Conservation (phyloP, 345 rosid genomes). For the Populus deltoides region DNA sequence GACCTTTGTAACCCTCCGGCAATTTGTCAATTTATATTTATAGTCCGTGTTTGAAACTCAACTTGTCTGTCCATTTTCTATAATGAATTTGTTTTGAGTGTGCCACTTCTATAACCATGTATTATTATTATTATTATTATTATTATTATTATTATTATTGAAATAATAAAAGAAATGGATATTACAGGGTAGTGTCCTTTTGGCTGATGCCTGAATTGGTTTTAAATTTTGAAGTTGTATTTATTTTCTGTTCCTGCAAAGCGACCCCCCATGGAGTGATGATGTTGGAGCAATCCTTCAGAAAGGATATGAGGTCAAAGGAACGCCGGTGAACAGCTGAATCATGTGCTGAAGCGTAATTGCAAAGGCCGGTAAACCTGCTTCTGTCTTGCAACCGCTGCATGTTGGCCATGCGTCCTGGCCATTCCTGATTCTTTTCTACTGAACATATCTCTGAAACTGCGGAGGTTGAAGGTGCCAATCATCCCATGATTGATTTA, state of each 20-base stretch:
- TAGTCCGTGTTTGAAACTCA: neutral
- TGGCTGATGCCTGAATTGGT: neutral
- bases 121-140: conserved; percentile 5
- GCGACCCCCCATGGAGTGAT: too few species aligned
- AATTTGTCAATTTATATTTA: conserved; percentile 8
- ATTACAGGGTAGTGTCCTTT: neutral
- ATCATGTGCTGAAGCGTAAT: too few species aligned
- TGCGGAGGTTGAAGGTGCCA: neutral
- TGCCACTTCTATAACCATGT: neutral
- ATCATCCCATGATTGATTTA: neutral
- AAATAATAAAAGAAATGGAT: neutral
- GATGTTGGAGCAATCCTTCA: neutral
- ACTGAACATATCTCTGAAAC: neutral
- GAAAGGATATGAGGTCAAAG: neutral
- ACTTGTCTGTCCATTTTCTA: neutral
- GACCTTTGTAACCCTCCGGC: conserved; percentile 14
- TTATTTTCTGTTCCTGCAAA: neutral
- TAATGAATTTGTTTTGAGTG: neutral
- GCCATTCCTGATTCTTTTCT: neutral
- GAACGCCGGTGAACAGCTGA: too few species aligned
- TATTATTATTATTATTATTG: neutral
- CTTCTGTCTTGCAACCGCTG: neutral
- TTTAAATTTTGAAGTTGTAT: neutral
- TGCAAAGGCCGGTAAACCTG: neutral
- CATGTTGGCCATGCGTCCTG: neutral